phyloP scores from a whole-genome alignment of 2,329 filamentous ascomycete genomes.

The Bipolaris oryzae region DNA sequence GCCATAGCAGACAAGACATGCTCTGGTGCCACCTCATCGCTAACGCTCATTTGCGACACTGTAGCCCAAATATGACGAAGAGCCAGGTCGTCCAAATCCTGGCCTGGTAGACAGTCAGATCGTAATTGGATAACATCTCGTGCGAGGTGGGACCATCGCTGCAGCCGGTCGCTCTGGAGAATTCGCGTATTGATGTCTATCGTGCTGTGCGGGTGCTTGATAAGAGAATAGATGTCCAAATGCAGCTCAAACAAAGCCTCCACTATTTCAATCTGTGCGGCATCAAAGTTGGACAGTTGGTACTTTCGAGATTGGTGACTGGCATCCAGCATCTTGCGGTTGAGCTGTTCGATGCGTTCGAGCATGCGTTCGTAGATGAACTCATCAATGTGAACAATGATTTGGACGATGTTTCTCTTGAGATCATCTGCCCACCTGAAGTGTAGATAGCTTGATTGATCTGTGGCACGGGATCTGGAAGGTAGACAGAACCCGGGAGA shows the following conservation, averaged over 20 bases:
- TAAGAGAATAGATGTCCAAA: constrained; percentile 68
- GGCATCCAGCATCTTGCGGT: constrained; percentile 34
- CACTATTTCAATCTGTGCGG: constrained; percentile 57
- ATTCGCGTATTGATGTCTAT: constrained; percentile 58
- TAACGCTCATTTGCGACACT: constrained; percentile 65
- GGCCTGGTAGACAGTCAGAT: constrained; percentile 28
- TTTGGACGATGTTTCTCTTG: constrained; percentile 60
- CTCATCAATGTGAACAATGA: constrained; percentile 62
- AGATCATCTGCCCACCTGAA: constrained; percentile 62
- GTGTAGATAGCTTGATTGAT: constrained; percentile 58
- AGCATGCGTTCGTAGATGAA: constrained; percentile 55
- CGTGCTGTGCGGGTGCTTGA: constrained; percentile 65
- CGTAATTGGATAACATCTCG: constrained; percentile 58
- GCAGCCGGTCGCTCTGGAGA: constrained; percentile 63
- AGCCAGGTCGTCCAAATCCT: constrained; percentile 51
- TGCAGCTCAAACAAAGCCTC: constrained; percentile 71
- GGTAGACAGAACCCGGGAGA: constrained; percentile 47
- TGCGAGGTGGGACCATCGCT: constrained; percentile 65
- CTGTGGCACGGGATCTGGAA: constrained; percentile 4
- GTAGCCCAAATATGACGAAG: constrained; percentile 71
- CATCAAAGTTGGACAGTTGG: constrained; percentile 38
- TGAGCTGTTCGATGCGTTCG: constrained; percentile 41
- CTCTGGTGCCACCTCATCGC: constrained; percentile 61
- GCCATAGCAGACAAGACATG: constrained; percentile 67
- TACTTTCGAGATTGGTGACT: constrained; percentile 21